phyloP scores from a whole-genome alignment of 495 filamentous ascomycete genomes.

The Penicillium parvum region DNA sequence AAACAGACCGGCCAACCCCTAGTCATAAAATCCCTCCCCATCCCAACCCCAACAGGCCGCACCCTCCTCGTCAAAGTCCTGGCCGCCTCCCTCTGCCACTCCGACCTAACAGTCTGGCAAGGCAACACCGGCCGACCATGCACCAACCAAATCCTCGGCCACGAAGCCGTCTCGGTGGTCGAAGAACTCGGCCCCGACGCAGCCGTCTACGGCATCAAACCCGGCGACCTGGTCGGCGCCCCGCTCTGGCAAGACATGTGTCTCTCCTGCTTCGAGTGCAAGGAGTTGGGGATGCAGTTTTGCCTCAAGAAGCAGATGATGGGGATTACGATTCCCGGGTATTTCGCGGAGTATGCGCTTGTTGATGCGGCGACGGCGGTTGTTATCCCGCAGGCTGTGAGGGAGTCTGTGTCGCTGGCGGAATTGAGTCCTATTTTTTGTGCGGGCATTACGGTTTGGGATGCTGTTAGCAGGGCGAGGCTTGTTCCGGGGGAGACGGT shows the following conservation, averaged over 20 bases:
- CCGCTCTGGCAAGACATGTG: slow-evolving; percentile 12
- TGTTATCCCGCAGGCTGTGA: neutral
- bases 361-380: slow-evolving; percentile 16
- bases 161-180: slow-evolving; percentile 16
- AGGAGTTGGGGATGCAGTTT: slow-evolving; percentile 1
- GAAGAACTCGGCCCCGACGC: slow-evolving; percentile 15
- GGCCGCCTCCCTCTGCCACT: slow-evolving; percentile 17
- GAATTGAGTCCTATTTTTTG: slow-evolving; percentile 16
- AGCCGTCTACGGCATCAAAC: slow-evolving; percentile 6
- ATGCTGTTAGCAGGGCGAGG: slow-evolving; percentile 9
- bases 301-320: slow-evolving; percentile 4
- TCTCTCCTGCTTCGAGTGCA: slow-evolving; percentile 10
- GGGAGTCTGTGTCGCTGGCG: neutral
- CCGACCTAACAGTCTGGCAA: slow-evolving; percentile 5
- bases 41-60: slow-evolving; percentile 11
- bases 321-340: slow-evolving; percentile 9
- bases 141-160: slow-evolving; percentile 14
- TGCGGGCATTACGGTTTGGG: slow-evolving; percentile 20
- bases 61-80: slow-evolving; percentile 14
- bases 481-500: slow-evolving; percentile 9
- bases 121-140: neutral
- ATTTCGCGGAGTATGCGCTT: slow-evolving; percentile 16
- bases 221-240: slow-evolving; percentile 13
- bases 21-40: slow-evolving; percentile 8
- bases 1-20: slow-evolving; percentile 8